Conservation (phyloP, 306 rosid genomes). For the Castanospermum australe region DNA sequence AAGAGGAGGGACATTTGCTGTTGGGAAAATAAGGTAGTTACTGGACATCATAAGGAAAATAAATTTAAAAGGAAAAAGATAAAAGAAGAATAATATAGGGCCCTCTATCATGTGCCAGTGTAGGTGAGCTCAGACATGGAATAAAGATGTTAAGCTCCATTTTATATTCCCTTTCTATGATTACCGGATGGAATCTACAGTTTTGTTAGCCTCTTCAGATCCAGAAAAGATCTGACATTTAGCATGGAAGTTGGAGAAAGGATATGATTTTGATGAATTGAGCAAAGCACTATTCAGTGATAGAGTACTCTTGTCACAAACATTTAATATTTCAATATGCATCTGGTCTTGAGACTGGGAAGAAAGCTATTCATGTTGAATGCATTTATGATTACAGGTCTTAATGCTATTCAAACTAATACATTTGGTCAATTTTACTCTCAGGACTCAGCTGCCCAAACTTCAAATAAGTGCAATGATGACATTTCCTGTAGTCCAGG, state of each 20-base stretch:
- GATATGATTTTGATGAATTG: no score
- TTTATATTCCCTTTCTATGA: no score
- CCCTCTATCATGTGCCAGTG: not conserved
- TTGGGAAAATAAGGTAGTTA: not conserved
- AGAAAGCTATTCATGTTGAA: not conserved
- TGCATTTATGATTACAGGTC: conserved; percentile 7
- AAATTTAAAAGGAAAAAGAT: not conserved
- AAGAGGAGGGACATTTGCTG: not conserved
- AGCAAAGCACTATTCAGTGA: conserved; percentile 1
- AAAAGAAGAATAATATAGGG: no score
- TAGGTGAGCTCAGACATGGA: not conserved
- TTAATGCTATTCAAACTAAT: conserved; percentile 21
- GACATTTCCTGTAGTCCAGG: conserved; percentile 38
- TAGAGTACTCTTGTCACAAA: conserved; percentile 18
- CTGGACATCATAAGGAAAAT: not conserved
- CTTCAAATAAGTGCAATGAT: conserved; percentile 46
- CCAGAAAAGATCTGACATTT: no score
- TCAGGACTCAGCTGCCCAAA: conserved; percentile 67
- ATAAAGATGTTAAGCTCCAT: not conserved
- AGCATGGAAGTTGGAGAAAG: no score
- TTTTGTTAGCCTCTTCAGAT: no score
- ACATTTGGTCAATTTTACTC: conserved; percentile 26
- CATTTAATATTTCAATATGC: not conserved
- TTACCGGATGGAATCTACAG: no score
- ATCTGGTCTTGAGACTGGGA: conserved; percentile 7